Base-by-base conservation (phyloP, 805 yeast species). In the Barnettozyma siamensis region DNA sequence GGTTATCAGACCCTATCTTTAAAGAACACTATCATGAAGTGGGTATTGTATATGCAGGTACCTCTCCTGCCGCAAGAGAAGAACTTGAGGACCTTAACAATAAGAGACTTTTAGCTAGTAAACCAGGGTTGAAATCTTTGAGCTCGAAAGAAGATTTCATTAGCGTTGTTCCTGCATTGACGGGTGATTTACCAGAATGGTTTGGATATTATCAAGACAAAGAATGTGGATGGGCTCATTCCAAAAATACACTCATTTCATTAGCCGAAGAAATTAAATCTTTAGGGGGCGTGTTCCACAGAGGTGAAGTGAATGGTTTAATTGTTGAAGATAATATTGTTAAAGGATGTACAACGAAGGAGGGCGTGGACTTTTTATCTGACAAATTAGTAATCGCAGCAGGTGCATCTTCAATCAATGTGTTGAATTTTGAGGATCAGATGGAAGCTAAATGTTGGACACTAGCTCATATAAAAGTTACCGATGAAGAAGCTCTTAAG, bases 161-260 rank as follows among this genome's bases (percentile, higher is more conserved):
- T 9, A 5, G 23, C 2, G 20, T 27, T 17, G 30, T 6, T 16
- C 40, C n/a, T 28, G 29, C 20, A 18, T 19, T 24, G 5, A n/a
- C 3, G 1, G 33, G 26, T 35, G 34, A 36, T 24, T 45, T 59
- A 38, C 32, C 41, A 24, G 46, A 48, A 15, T 62, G 66, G 67
- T 52, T 48, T 37, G 65, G 66, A 4, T 63, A 55, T 42, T 44
- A 42, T 37, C 65, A 62, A 31, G 43, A 48, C 12, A 46, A 48
- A 4, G 50, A 54, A 2, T 58, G 65, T 51, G 70, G 70, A 21
- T 65, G 68, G 68, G 52, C 62, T 0, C 53, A 46, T 50, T 67
- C 70, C 6, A 48, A 48, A 5, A 34, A 52, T 12, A 64, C 71
- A 1, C 44, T 66, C 26, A 48, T 41, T 21, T 48, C 44, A 11